Evolutionary conservation across 306 rosid genomes (phyloP).

Genomic region (Hippophae tibetana): DNA sequence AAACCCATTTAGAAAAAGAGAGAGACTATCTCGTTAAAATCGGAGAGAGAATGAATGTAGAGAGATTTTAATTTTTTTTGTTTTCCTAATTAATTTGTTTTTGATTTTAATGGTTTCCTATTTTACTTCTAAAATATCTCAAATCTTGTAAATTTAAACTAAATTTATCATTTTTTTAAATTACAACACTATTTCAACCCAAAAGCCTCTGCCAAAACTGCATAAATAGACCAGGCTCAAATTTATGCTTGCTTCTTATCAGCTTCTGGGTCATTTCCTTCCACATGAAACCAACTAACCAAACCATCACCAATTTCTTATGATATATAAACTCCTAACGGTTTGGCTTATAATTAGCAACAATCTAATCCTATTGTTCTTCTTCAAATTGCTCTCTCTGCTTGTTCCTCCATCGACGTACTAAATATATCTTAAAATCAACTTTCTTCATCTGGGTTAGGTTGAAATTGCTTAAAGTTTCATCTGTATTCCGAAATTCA

Average conservation of each 20-base stretch:
- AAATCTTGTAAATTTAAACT: no score
- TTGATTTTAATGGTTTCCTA: no score
- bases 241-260: conserved; percentile 57
- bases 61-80: no score
- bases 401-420: conserved; percentile 32
- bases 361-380: conserved; percentile 26
- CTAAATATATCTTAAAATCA: conserved; percentile 4
- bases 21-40: no score
- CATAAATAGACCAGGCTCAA: background rate
- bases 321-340: background rate
- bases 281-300: conserved; percentile 16
- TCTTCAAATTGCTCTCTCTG: conserved; percentile 30
- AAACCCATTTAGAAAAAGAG: no score
- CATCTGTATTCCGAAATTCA: background rate
- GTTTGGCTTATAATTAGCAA: conserved; percentile 19
- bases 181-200: no score
- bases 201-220: no score
- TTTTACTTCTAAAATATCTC: no score
- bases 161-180: no score
- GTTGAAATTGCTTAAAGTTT: no score
- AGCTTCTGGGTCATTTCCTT: conserved; percentile 45
- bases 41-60: no score
- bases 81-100: no score
- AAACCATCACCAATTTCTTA: conserved; percentile 15
- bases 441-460: conserved; percentile 4